Evolutionary conservation across 306 rosid genomes (phyloP).

Genomic region (Lithocarpus polystachyus): DNA sequence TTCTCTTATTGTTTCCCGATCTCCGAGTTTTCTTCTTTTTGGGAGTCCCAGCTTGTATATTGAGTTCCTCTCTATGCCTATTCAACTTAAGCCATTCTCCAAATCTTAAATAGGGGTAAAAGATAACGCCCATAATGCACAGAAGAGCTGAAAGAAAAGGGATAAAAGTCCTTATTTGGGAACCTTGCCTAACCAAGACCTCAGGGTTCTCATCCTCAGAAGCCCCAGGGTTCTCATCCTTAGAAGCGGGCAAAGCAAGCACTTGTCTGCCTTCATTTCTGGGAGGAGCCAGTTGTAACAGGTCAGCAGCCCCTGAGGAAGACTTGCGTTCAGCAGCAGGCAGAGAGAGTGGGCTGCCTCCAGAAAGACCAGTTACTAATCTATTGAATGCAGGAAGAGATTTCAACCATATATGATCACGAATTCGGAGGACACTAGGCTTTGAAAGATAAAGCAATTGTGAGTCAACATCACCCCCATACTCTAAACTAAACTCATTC

Average conservation of each 20-base stretch:
- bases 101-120: slow-evolving; percentile 2
- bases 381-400: slow-evolving; percentile 13
- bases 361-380: slow-evolving; percentile 8
- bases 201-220: not conserved
- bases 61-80: slow-evolving; percentile 24
- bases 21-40: slow-evolving; percentile 50
- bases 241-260: slow-evolving; percentile 16
- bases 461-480: not conserved
- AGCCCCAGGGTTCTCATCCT: not conserved
- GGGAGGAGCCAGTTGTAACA: not conserved
- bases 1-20: slow-evolving; percentile 27
- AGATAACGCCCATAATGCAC: slow-evolving; percentile 11
- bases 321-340: slow-evolving; percentile 2
- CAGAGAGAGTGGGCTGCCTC: slow-evolving; percentile 6
- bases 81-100: slow-evolving; percentile 14
- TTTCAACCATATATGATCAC: slow-evolving; percentile 12
- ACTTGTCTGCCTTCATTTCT: not conserved
- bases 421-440: slow-evolving; percentile 17
- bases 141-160: slow-evolving; percentile 9
- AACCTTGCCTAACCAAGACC: not conserved
- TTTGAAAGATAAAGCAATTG: slow-evolving; percentile 1
- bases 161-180: not conserved
- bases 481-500: slow-evolving; percentile 27
- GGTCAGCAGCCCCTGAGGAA: not conserved
- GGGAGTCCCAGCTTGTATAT: slow-evolving; percentile 15